These are phyloP conservation scores for Gentiana dahurica DNA, from an alignment of 257 asterid genomes.

Conservation along the genomic window DNA sequence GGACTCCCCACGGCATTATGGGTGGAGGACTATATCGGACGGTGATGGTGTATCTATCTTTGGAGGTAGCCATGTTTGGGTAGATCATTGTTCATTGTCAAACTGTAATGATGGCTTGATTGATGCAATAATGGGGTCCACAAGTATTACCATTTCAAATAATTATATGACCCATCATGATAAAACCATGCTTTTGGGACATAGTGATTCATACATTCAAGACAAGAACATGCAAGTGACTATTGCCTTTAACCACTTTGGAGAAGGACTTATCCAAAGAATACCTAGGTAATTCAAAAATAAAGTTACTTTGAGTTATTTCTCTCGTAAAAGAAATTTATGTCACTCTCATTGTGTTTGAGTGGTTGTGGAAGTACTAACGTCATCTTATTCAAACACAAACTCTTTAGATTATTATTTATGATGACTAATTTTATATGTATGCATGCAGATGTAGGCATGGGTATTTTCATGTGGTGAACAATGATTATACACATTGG, in stretches of 20 bases:
- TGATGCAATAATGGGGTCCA: constrained; percentile 65
- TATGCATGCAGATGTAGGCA: constrained; percentile 11
- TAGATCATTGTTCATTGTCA: constrained; percentile 65
- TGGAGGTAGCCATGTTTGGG: constrained; percentile 74
- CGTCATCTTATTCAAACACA: too few species aligned
- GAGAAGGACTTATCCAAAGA: constrained; percentile 88
- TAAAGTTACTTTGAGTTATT: too few species aligned
- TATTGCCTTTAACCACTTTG: constrained; percentile 74
- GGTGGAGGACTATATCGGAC: constrained; percentile 65
- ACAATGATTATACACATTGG: constrained; percentile 13
- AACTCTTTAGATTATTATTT: too few species aligned
- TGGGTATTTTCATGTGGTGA: constrained; percentile 10
- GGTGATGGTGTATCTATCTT: constrained; percentile 81
- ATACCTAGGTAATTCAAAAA: constrained; percentile 47
- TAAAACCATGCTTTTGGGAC: constrained; percentile 79
- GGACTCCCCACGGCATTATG: constrained; percentile 49
- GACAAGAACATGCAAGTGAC: constrained; percentile 73
- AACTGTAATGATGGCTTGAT: constrained; percentile 59
- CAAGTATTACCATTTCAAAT: constrained; percentile 61
- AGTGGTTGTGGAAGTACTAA: too few species aligned
- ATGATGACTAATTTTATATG: too few species aligned
- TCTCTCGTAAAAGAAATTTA: too few species aligned
- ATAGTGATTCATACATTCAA: constrained; percentile 40
- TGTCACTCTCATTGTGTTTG: too few species aligned
- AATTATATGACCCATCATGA: constrained; percentile 67